phyloP scores from a whole-genome alignment of 2,329 filamentous ascomycete species.

The Verticillium tricorpus region DNA sequence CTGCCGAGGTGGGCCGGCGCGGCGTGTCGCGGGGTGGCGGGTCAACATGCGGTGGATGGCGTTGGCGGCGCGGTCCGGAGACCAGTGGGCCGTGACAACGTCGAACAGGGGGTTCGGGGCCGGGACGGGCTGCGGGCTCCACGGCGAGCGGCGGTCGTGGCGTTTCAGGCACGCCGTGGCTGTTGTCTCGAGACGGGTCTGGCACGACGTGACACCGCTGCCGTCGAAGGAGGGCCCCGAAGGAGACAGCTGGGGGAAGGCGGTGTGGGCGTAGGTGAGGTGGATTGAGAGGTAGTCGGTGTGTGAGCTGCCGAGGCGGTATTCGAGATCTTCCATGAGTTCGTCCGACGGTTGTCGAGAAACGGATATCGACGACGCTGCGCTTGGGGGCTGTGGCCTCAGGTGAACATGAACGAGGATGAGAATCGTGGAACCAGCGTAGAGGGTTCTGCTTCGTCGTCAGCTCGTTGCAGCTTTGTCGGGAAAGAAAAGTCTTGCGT shows the following conservation, averaged over 20 bases:
- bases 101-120: conserved; percentile 33
- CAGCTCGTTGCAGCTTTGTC: not conserved
- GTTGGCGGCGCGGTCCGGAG: conserved; percentile 32
- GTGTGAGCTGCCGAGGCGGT: conserved; percentile 44
- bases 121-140: conserved; percentile 40
- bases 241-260: conserved; percentile 36
- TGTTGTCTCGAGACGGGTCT: conserved; percentile 49
- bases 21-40: conserved; percentile 1
- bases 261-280: conserved; percentile 52
- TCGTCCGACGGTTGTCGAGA: conserved; percentile 41
- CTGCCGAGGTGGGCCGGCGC: not conserved
- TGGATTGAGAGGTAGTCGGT: conserved; percentile 47
- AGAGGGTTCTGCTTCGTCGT: conserved; percentile 29
- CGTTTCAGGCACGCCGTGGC: conserved; percentile 46
- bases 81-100: conserved; percentile 33
- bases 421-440: conserved; percentile 38
- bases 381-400: conserved; percentile 7
- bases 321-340: conserved; percentile 55
- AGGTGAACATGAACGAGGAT: conserved; percentile 44
- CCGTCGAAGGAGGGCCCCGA: not conserved
- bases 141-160: conserved; percentile 42
- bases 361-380: not conserved
- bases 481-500: conserved; percentile 27
- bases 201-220: conserved; percentile 30
- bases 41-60: conserved; percentile 30